These are phyloP conservation scores for Geosmithia putterillii DNA, from an alignment of 2,329 filamentous ascomycete genomes.

Conservation along the genomic window DNA sequence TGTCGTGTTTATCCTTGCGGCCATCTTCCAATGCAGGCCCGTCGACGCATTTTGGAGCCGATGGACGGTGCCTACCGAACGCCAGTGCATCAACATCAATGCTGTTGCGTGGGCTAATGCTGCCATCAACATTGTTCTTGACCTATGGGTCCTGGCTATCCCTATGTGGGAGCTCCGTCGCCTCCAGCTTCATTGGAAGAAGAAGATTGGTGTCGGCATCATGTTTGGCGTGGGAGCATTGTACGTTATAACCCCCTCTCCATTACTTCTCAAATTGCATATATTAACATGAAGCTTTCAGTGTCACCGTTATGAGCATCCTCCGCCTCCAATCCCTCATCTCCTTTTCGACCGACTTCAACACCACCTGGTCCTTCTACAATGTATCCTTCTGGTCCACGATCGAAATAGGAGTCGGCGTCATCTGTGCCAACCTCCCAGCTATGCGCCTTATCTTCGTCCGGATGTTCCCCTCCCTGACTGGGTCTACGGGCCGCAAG, in stretches of 20 bases:
- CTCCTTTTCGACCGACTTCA: slow-evolving; percentile 12
- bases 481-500: neutral
- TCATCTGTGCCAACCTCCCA: slow-evolving; percentile 26
- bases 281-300: neutral
- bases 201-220: slow-evolving; percentile 31
- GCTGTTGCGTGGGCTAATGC: slow-evolving; percentile 37
- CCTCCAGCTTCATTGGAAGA: slow-evolving; percentile 31
- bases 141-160: slow-evolving; percentile 38
- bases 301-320: slow-evolving; percentile 22
- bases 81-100: slow-evolving; percentile 36
- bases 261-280: neutral
- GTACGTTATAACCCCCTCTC: slow-evolving; percentile 12
- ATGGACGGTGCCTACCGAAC: slow-evolving; percentile 34
- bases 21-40: slow-evolving; percentile 38
- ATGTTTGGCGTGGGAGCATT: slow-evolving; percentile 40
- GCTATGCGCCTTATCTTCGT: slow-evolving; percentile 19
- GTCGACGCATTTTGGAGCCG: slow-evolving; percentile 37
- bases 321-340: slow-evolving; percentile 21
- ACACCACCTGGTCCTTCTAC: slow-evolving; percentile 22
- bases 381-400: slow-evolving; percentile 22
- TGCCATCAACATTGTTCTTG: slow-evolving; percentile 36
- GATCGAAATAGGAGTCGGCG: slow-evolving; percentile 24
- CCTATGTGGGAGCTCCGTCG: slow-evolving; percentile 31
- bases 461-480: slow-evolving; percentile 6
- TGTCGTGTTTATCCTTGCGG: slow-evolving; percentile 27